Conservation (phyloP, 371 early-diverging fungal genomes). For the Dinochytrium kinnereticum region DNA sequence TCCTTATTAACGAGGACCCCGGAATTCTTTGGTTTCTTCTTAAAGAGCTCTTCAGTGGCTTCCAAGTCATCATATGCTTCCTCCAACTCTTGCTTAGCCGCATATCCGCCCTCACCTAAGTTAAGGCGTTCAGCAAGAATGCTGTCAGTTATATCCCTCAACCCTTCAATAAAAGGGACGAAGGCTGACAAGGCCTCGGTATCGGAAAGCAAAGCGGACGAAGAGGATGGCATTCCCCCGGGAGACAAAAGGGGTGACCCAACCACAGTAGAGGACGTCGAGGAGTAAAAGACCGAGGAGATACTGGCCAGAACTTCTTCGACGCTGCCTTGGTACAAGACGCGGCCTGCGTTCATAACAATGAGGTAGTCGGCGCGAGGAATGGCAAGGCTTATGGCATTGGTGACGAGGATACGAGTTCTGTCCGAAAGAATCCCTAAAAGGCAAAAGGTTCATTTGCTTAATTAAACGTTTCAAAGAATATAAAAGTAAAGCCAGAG, state of each 20-base stretch:
- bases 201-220: too few species aligned
- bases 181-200: too few species aligned
- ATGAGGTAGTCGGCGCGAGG: constrained; percentile 73
- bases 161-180: constrained; percentile 2
- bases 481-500: constrained; percentile 41
- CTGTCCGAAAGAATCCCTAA: constrained; percentile 19
- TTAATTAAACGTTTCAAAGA: too few species aligned
- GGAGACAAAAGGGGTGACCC: neutral
- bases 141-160: constrained; percentile 8
- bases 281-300: neutral
- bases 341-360: constrained; percentile 70
- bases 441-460: too few species aligned
- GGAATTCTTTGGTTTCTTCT: neutral
- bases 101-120: too few species aligned
- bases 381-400: constrained; percentile 55
- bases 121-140: constrained; percentile 14
- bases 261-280: neutral
- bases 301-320: constrained; percentile 36
- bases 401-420: constrained; percentile 40
- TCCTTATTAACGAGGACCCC: neutral
- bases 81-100: constrained; percentile 2
- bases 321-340: constrained; percentile 61
- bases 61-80: neutral
- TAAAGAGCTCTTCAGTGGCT: neutral
- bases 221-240: neutral